These are phyloP conservation scores for Tuber borchii DNA, from an alignment of 495 filamentous ascomycete species.

Conservation along the genomic window DNA sequence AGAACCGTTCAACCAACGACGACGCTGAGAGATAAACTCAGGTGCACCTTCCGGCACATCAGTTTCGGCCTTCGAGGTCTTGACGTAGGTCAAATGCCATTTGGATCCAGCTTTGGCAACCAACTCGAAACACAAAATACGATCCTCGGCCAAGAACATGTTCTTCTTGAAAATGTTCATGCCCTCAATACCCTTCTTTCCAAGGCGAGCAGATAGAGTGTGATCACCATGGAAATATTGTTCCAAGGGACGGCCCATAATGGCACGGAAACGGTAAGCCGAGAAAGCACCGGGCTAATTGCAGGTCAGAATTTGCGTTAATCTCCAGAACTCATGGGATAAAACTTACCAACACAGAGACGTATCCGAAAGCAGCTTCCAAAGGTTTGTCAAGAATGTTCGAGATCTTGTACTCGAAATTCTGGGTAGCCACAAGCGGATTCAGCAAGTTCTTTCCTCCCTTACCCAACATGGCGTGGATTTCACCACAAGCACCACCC, in stretches of 20 bases:
- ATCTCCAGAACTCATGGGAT: not conserved
- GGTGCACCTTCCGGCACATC: constrained; percentile 43
- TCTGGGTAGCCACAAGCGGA: constrained; percentile 44
- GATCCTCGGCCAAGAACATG: constrained; percentile 46
- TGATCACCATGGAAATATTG: constrained; percentile 47
- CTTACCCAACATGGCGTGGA: constrained; percentile 45
- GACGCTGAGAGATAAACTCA: constrained; percentile 43
- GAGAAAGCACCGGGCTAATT: constrained; percentile 45
- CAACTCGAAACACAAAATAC: constrained; percentile 44
- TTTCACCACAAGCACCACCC: constrained; percentile 46
- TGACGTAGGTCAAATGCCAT: constrained; percentile 44
- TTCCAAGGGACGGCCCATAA: constrained; percentile 44
- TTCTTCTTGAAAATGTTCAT: constrained; percentile 51
- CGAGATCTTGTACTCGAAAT: constrained; percentile 47
- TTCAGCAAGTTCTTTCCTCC: constrained; percentile 44
- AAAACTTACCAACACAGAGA: constrained; percentile 44
- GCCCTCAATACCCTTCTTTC: constrained; percentile 70
- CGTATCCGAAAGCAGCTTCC: constrained; percentile 46
- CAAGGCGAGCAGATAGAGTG: constrained; percentile 72
- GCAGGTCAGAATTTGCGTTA: constrained; percentile 18
- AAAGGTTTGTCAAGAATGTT: constrained; percentile 46
- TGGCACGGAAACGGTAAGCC: constrained; percentile 45
- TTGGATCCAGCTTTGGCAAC: constrained; percentile 44
- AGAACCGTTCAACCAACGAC: constrained; percentile 44
- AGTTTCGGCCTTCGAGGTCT: constrained; percentile 43